Conservation (phyloP, 371 early-diverging fungal genomes). For the Mortierella sp. region DNA sequence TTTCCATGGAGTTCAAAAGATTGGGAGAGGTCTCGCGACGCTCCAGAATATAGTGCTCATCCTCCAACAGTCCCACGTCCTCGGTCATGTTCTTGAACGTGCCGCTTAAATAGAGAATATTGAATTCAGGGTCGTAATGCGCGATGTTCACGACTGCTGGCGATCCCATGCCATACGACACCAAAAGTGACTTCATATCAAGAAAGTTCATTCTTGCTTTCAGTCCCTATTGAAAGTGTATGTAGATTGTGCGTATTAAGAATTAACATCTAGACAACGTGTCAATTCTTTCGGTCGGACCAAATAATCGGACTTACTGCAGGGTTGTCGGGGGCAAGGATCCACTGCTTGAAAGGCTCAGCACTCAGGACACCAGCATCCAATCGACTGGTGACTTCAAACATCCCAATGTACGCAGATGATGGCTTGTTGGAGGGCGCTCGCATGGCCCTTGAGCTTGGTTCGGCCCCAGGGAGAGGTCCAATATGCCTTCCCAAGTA, state of each 20-base stretch:
- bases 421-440: constrained; percentile 20
- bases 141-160: constrained; percentile 24
- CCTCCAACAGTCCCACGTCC: constrained; percentile 7
- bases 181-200: constrained; percentile 20
- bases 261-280: too few relatives aligned
- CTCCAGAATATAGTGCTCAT: constrained; percentile 34
- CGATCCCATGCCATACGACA: constrained; percentile 16
- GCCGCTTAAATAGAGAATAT: constrained; percentile 27
- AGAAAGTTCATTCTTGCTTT: constrained; percentile 31
- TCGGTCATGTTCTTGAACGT: constrained; percentile 28
- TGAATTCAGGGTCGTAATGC: constrained; percentile 21
- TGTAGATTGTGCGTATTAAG: too few relatives aligned
- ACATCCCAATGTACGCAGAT: constrained; percentile 38
- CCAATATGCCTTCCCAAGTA: constrained; percentile 30
- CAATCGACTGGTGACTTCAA: constrained; percentile 26
- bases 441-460: not conserved
- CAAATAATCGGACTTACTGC: constrained; percentile 11
- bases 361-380: constrained; percentile 16
- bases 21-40: constrained; percentile 30
- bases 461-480: constrained; percentile 11
- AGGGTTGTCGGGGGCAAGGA: constrained; percentile 24
- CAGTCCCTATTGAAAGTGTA: constrained; percentile 18
- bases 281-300: too few relatives aligned
- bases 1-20: constrained; percentile 24
- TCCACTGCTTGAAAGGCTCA: constrained; percentile 21